Evolutionary conservation across 2,329 filamentous ascomycete genomes (phyloP).

Genomic region (Teratosphaeria viscida): DNA sequence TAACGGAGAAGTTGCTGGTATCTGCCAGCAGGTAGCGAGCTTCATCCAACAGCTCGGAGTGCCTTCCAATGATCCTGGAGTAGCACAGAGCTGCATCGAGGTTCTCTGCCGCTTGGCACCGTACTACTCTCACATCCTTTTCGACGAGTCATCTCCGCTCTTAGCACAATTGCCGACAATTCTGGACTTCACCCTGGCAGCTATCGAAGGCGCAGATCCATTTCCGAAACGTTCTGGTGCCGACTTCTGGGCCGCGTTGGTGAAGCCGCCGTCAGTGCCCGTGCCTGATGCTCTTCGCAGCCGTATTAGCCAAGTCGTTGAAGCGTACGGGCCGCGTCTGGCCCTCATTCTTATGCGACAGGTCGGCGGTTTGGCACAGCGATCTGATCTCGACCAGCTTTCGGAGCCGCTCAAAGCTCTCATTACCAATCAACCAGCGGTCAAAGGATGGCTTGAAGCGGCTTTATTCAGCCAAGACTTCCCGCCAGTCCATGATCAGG

Average conservation of each 20-base stretch:
- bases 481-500: constrained; percentile 34
- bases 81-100: constrained; percentile 64
- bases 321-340: constrained; percentile 52
- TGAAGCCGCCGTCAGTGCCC: constrained; percentile 29
- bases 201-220: constrained; percentile 60
- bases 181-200: constrained; percentile 61
- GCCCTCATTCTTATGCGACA: constrained; percentile 52
- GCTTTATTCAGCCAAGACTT: constrained; percentile 46
- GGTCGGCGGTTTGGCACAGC: constrained; percentile 55
- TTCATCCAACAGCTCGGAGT: constrained; percentile 54
- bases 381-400: constrained; percentile 62
- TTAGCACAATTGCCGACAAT: constrained; percentile 52
- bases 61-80: constrained; percentile 56
- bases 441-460: constrained; percentile 39
- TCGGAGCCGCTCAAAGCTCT: constrained; percentile 62
- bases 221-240: constrained; percentile 64
- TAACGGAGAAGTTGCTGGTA: constrained; percentile 38
- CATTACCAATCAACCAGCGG: constrained; percentile 16
- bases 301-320: constrained; percentile 33
- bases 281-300: constrained; percentile 10
- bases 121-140: constrained; percentile 51
- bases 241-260: constrained; percentile 59
- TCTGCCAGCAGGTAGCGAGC: constrained; percentile 52
- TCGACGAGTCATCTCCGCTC: constrained; percentile 30
- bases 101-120: constrained; percentile 55